These are phyloP conservation scores for Sarcodon sp. DNA, from an alignment of 768 basidiomycete species.

Conservation along the genomic window DNA sequence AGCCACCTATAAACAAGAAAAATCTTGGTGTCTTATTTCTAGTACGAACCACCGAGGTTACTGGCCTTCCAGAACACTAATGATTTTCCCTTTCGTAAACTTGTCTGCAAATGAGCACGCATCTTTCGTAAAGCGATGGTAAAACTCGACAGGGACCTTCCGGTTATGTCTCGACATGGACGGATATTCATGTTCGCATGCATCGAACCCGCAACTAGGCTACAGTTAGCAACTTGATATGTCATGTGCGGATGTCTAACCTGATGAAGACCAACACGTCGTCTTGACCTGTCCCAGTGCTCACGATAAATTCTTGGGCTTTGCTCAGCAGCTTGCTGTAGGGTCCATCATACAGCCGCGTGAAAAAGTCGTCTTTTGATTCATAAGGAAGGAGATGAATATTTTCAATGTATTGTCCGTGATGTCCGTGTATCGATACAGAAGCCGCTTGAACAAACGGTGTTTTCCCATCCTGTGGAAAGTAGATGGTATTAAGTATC, in stretches of 20 bases:
- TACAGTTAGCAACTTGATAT: slow-evolving; percentile 1
- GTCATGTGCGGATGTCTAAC: slow-evolving; percentile 22
- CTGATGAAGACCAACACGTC: slow-evolving; percentile 83
- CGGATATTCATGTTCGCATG: slow-evolving; percentile 80
- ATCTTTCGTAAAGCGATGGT: slow-evolving; percentile 70
- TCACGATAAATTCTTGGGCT: slow-evolving; percentile 59
- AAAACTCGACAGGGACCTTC: slow-evolving; percentile 83
- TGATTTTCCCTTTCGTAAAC: slow-evolving; percentile 54
- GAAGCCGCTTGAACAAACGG: slow-evolving; percentile 80
- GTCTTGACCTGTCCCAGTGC: slow-evolving; percentile 49
- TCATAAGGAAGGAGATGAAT: slow-evolving; percentile 69
- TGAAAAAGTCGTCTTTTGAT: slow-evolving; percentile 66
- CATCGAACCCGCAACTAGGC: slow-evolving; percentile 84
- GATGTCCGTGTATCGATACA: slow-evolving; percentile 59
- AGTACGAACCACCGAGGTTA: neutral
- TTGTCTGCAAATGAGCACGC: slow-evolving; percentile 47
- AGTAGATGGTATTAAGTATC: slow-evolving; percentile 1
- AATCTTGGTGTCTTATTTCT: too few species aligned
- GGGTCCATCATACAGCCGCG: slow-evolving; percentile 53
- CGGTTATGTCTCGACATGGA: slow-evolving; percentile 89
- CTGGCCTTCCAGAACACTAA: slow-evolving; percentile 93
- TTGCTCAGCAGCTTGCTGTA: slow-evolving; percentile 48
- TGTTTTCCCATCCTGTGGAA: slow-evolving; percentile 62
- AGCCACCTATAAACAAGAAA: neutral
- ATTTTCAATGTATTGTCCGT: slow-evolving; percentile 84